Percentiles rank a stretch among this genome's conserved stretches.
Conservation (phyloP, 371 early-diverging fungal species). For the Mucor saturninus region DNA sequence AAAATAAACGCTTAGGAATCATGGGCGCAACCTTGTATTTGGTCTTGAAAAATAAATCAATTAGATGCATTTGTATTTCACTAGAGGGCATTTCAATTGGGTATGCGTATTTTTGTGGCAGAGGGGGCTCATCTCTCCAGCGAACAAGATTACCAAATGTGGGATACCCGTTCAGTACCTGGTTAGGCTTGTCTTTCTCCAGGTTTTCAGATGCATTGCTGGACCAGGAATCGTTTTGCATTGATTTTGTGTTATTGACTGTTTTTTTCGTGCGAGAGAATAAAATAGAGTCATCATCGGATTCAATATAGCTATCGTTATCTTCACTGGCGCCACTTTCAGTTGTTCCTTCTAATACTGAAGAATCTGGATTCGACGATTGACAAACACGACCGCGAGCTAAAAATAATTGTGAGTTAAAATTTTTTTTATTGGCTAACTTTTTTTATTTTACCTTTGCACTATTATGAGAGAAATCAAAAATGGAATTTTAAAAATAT, state of each 20-base stretch:
- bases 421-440: background rate
- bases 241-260: constrained; percentile 2
- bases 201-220: constrained; percentile 1
- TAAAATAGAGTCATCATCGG: constrained; percentile 27
- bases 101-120: constrained; percentile 31
- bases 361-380: background rate
- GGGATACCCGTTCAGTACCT: constrained; percentile 4
- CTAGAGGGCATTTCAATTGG: constrained; percentile 39
- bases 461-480: constrained; percentile 10
- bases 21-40: constrained; percentile 18
- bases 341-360: background rate
- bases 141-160: constrained; percentile 22
- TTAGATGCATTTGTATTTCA: constrained; percentile 33
- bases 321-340: constrained; percentile 2
- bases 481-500: background rate
- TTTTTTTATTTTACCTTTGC: constrained; percentile 27
- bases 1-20: constrained; percentile 30
- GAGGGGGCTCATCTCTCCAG: constrained; percentile 29
- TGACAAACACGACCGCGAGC: too few relatives aligned
- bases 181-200: background rate
- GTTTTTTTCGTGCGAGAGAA: constrained; percentile 18
- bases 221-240: constrained; percentile 1
- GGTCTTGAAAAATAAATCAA: constrained; percentile 32
- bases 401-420: background rate
- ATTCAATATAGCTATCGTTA: constrained; percentile 9